A percentile compares a stretch with the other conserved stretches of the same genome.
Conservation (phyloP, 805 yeast species). For the Candida berthetii region DNA sequence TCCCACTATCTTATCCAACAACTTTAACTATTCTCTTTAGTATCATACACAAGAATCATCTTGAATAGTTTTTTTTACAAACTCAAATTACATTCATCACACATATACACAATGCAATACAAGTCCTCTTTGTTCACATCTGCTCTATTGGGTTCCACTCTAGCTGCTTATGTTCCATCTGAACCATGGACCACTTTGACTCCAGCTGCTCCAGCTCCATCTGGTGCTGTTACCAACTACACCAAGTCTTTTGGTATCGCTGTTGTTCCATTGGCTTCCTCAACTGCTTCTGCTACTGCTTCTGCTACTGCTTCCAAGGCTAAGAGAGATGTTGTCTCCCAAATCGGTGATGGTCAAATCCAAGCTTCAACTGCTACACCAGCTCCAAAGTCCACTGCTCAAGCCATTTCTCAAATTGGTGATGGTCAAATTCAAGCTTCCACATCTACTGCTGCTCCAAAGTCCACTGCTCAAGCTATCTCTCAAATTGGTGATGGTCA, state of each 20-base stretch:
- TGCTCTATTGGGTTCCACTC: conserved; percentile 35
- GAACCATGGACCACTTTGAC: conserved; percentile 32
- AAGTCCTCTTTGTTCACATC: conserved; percentile 26
- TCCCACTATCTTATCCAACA: too few relatives aligned
- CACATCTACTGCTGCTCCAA: conserved; percentile 24
- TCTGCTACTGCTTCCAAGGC: conserved; percentile 7
- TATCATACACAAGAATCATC: too few relatives aligned
- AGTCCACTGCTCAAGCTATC: conserved; percentile 29
- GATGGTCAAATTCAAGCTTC: conserved; percentile 8
- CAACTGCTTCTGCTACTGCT: conserved; percentile 4
- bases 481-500: conserved; percentile 38
- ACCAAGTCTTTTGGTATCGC: conserved; percentile 29
- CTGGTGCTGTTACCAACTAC: conserved; percentile 24
- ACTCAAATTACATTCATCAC: too few relatives aligned
- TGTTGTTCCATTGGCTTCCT: conserved; percentile 22
- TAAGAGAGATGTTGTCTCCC: conserved; percentile 12
- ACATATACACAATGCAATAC: conserved; percentile 28
- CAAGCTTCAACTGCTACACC: conserved; percentile 23
- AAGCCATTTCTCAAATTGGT: conserved; percentile 29
- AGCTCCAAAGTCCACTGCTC: conserved; percentile 36
- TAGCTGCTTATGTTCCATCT: conserved; percentile 58
- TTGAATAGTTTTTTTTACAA: too few relatives aligned
- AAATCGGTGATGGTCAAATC: conserved; percentile 17
- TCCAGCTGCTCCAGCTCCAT: conserved; percentile 23
- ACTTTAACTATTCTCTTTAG: too few relatives aligned